Evolutionary conservation across 225 moss, liverwort and hornwort species (phyloP), one percentile per base, ranked within the genome.

Genomic region (Anthoceros angustus): DNA sequence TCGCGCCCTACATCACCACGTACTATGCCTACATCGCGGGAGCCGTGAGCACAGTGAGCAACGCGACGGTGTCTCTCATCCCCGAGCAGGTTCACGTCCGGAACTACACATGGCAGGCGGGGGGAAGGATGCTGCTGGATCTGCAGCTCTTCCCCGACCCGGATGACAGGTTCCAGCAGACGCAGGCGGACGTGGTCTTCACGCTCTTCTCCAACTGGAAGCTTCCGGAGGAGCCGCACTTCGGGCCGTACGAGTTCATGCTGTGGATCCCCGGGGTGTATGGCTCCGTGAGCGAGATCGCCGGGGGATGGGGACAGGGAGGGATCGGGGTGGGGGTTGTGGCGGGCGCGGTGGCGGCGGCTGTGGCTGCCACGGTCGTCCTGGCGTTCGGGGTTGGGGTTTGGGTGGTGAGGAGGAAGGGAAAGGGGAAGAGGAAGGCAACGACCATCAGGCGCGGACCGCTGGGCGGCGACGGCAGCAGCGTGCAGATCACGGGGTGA

Each of bases 91-190:
- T 98, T 68, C 41, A 79, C 25, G 72, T 89, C 1, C 63, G 70
- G 50, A 67, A 79, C 38, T 79, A 73, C 40, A 67, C 3, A 20
- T 98, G 86, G 75, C 46, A 86, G 40, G 10, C 63, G 0, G 92
- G n/a, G n/a, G 98, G 25, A 76, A 83, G 70, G 60, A n/a, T n/a
- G n/a, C n/a, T n/a, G n/a, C n/a, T 98, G 67, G 63, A 55, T 0
- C 67, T 89, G 10, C 64, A 67, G 38, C 71, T 98, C 39, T 86
- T 84, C 8, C n/a, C 92, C 92, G 0, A 2, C 0, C 0, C 63
- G 43, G 26, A n/a, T 85, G 75, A 81, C 80, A 42, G 65, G n/a
- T n/a, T n/a, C n/a, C n/a, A n/a, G n/a, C n/a, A n/a, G n/a, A n/a
- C 76, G 0, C 86, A 89, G 63, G 78, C 77, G 23, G 62, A 67